phyloP scores from a whole-genome alignment of 2,329 filamentous ascomycete species.

The Pseudocercospora ulei region DNA sequence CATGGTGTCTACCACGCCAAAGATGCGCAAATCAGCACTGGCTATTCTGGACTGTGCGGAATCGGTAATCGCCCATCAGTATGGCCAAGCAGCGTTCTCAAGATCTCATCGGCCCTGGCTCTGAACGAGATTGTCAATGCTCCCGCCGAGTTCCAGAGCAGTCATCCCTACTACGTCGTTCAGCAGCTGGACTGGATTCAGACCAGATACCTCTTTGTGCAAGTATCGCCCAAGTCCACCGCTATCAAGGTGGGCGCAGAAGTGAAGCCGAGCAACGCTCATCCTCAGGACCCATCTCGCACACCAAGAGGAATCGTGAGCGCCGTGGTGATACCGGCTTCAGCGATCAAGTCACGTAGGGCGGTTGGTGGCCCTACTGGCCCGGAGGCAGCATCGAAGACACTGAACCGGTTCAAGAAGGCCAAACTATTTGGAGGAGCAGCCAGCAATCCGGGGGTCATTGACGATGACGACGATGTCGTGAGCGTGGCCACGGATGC shows the following conservation, averaged over 20 bases:
- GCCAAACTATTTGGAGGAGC: slow-evolving; percentile 23
- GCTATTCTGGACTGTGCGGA: slow-evolving; percentile 39
- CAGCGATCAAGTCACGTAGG: slow-evolving; percentile 43
- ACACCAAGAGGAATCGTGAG: slow-evolving; percentile 37
- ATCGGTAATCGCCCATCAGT: neutral
- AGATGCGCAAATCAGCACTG: slow-evolving; percentile 47
- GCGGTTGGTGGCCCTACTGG: slow-evolving; percentile 15
- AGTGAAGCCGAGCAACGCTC: slow-evolving; percentile 20
- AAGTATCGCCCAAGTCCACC: slow-evolving; percentile 25
- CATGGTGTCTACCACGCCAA: slow-evolving; percentile 73
- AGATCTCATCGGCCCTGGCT: slow-evolving; percentile 51
- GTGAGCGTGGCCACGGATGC: slow-evolving; percentile 44
- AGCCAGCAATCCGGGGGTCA: slow-evolving; percentile 34
- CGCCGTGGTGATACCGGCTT: slow-evolving; percentile 45
- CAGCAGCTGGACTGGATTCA: slow-evolving; percentile 75
- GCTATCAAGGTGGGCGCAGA: slow-evolving; percentile 20
- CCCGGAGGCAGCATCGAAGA: slow-evolving; percentile 10
- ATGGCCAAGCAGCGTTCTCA: slow-evolving; percentile 61
- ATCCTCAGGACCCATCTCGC: slow-evolving; percentile 38
- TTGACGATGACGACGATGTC: slow-evolving; percentile 36
- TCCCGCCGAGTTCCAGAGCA: slow-evolving; percentile 51
- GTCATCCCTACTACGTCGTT: slow-evolving; percentile 59
- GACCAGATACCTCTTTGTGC: slow-evolving; percentile 70
- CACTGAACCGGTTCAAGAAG: slow-evolving; percentile 19
- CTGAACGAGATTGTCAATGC: slow-evolving; percentile 79